Evolutionary conservation across 2,329 filamentous ascomycete genomes (phyloP).

Genomic region (Mycocentrospora acerina): DNA sequence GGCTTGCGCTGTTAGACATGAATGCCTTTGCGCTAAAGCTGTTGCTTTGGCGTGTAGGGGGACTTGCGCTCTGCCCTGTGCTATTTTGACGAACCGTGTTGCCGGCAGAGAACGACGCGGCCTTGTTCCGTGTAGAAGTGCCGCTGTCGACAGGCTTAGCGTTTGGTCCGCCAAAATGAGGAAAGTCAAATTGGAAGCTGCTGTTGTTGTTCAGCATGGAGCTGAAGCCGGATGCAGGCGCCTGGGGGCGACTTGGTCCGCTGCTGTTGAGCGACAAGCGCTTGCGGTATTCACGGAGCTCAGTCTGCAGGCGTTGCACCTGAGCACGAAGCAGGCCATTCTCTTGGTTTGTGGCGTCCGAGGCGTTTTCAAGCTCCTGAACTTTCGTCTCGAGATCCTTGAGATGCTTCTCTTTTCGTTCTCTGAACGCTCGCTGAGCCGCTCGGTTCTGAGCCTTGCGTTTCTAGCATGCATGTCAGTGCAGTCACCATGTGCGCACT

Average conservation of each 20-base stretch:
- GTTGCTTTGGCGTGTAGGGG: conserved; percentile 36
- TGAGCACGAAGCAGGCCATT: conserved; percentile 83
- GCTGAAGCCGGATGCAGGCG: conserved; percentile 48
- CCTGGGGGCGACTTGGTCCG: conserved; percentile 51
- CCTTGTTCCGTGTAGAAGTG: conserved; percentile 39
- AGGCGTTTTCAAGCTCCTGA: conserved; percentile 72
- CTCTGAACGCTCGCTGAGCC: conserved; percentile 62
- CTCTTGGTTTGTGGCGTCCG: conserved; percentile 79
- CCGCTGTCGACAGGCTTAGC: conserved; percentile 55
- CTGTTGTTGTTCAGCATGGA: conserved; percentile 55
- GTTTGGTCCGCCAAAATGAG: conserved; percentile 76
- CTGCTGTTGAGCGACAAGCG: conserved; percentile 66
- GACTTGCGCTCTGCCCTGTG: conserved; percentile 40
- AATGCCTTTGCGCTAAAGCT: conserved; percentile 24
- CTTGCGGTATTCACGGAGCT: conserved; percentile 89
- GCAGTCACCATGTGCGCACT: conserved; percentile 6
- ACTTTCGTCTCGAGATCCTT: conserved; percentile 70
- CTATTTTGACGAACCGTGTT: conserved; percentile 36
- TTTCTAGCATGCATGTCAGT: conserved; percentile 60
- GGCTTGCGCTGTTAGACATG: conserved; percentile 32
- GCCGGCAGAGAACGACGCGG: conserved; percentile 22
- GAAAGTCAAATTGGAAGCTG: conserved; percentile 93
- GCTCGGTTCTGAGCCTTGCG: conserved; percentile 77
- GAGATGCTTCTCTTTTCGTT: conserved; percentile 66
- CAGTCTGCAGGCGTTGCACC: conserved; percentile 80